Percentiles rank a stretch among this genome's conserved stretches.
Evolutionary conservation across 179 eudicot species (phyloP).

Genomic region (Gypsophila paniculata): DNA sequence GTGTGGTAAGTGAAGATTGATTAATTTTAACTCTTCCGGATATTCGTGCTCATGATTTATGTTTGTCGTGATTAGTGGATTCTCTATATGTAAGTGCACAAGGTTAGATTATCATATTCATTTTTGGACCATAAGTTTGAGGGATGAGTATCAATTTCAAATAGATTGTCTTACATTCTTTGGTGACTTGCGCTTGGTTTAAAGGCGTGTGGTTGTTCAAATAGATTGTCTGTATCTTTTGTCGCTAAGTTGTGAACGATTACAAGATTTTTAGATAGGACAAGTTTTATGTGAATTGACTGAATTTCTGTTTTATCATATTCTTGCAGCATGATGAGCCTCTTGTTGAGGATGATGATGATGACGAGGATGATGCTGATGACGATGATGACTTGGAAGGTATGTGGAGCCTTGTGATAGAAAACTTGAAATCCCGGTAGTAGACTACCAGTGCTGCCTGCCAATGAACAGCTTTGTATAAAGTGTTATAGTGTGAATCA

Average conservation of each 20-base stretch:
- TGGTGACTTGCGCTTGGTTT: not conserved
- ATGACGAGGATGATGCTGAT: slow-evolving; percentile 44
- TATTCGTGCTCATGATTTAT: not conserved
- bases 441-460: not conserved
- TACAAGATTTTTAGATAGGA: too few relatives aligned
- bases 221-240: not conserved
- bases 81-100: not conserved
- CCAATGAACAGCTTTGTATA: not conserved
- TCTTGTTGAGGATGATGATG: slow-evolving; percentile 49
- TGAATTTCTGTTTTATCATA: not conserved
- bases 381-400: slow-evolving; percentile 38
- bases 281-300: too few relatives aligned
- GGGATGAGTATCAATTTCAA: slow-evolving; percentile 4
- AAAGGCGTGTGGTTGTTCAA: too few relatives aligned
- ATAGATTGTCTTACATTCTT: not conserved
- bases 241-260: too few relatives aligned
- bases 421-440: not conserved
- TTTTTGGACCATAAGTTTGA: not conserved
- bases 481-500: not conserved
- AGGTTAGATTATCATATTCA: not conserved
- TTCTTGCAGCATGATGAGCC: slow-evolving; percentile 46
- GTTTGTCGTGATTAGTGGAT: not conserved
- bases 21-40: slow-evolving; percentile 2
- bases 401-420: not conserved
- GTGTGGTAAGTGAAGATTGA: slow-evolving; percentile 60